Evolutionary conservation across 164 flowering plant species (phyloP).

Genomic region (Magnolia sinica): DNA sequence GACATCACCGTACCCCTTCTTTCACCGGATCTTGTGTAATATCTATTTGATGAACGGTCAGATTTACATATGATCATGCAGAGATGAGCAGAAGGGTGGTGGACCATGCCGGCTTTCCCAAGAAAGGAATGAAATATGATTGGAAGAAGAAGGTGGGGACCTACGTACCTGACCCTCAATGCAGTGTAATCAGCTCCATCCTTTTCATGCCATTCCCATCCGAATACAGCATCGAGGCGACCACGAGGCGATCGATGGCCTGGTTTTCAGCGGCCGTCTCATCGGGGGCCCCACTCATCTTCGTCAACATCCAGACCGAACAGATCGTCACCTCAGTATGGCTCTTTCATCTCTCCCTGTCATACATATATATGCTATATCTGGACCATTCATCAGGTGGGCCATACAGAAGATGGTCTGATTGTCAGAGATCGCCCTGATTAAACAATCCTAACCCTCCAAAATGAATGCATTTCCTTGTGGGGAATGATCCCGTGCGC

Average conservation of each 20-base stretch:
- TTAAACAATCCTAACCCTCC: too few species aligned
- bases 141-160: constrained; percentile 47
- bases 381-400: too few species aligned
- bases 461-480: too few species aligned
- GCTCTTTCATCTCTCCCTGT: constrained; percentile 1
- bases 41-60: too few species aligned
- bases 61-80: constrained; percentile 16
- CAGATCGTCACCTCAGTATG: constrained; percentile 29
- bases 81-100: constrained; percentile 53
- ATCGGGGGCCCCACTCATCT: constrained; percentile 54
- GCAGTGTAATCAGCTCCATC: constrained; percentile 43
- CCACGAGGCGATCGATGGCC: constrained; percentile 52
- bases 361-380: background rate
- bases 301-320: constrained; percentile 64
- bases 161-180: constrained; percentile 37
- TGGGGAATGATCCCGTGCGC: too few species aligned
- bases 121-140: constrained; percentile 41
- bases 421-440: too few species aligned
- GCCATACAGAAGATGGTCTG: too few species aligned
- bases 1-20: too few species aligned
- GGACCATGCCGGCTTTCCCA: constrained; percentile 28
- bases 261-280: constrained; percentile 63
- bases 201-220: constrained; percentile 45
- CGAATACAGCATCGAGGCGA: constrained; percentile 22
- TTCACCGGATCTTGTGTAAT: too few species aligned